Conservation (phyloP, 2,329 filamentous ascomycete species). For the Colletotrichum australisinense region DNA sequence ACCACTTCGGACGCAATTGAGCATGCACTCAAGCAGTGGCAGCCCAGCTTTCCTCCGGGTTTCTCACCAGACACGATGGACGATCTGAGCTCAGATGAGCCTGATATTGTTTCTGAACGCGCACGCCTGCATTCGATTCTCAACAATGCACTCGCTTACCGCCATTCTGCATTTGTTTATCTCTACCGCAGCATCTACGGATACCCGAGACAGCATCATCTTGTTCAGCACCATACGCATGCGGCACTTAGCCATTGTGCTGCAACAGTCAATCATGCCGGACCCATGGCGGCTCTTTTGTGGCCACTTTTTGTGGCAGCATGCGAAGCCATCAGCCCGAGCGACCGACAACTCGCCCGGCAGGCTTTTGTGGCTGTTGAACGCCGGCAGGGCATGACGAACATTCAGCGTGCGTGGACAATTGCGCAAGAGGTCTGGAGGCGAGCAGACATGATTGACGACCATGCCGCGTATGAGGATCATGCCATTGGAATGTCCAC, state of each 20-base stretch:
- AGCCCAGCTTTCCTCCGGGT: constrained; percentile 60
- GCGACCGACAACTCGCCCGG: constrained; percentile 63
- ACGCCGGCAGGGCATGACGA: constrained; percentile 72
- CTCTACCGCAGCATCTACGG: constrained; percentile 66
- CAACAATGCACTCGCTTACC: constrained; percentile 70
- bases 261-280: constrained; percentile 63
- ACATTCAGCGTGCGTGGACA: constrained; percentile 70
- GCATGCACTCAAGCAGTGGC: constrained; percentile 65
- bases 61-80: constrained; percentile 41
- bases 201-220: constrained; percentile 56
- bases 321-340: constrained; percentile 64
- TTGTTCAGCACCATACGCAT: constrained; percentile 66
- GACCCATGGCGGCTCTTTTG: constrained; percentile 72
- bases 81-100: constrained; percentile 39
- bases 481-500: constrained; percentile 15
- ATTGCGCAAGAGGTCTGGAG: constrained; percentile 73
- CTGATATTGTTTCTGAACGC: constrained; percentile 47
- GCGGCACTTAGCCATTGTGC: constrained; percentile 64
- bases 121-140: constrained; percentile 64
- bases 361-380: constrained; percentile 65
- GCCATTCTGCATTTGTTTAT: constrained; percentile 68
- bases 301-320: constrained; percentile 74
- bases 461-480: constrained; percentile 34
- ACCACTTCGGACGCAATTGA: constrained; percentile 66
- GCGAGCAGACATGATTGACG: constrained; percentile 55